phyloP scores from a whole-genome alignment of 306 rosid species.

The Prunus fruticosa region DNA sequence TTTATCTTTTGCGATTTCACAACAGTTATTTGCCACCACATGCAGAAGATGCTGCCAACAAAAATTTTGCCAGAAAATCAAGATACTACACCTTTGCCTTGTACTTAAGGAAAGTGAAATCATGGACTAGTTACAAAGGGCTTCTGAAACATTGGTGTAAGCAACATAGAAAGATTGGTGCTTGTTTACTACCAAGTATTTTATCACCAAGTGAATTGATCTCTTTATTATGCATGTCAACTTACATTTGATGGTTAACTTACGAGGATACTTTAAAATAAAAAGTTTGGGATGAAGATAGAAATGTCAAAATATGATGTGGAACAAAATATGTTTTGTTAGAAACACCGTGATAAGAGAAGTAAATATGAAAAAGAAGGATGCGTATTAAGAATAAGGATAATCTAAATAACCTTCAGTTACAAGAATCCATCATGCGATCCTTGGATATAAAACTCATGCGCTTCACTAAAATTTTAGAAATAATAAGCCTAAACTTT shows the following conservation, averaged over 20 bases:
- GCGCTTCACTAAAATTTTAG: not conserved
- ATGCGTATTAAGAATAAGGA: not conserved
- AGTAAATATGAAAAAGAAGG: not conserved
- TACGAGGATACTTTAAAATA: not conserved
- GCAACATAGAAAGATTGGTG: not conserved
- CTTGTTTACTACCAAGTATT: not conserved
- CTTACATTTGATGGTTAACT: not conserved
- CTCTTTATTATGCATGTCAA: not conserved
- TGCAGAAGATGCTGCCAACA: conserved; percentile 45
- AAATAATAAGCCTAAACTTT: not conserved
- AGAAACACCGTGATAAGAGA: not conserved
- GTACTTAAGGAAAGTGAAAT: not conserved
- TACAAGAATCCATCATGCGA: not conserved
- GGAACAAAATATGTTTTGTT: not conserved
- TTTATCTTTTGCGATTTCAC: conserved; percentile 48
- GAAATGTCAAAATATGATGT: not conserved
- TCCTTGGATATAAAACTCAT: not conserved
- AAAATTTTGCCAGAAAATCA: conserved; percentile 25
- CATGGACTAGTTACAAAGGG: not conserved
- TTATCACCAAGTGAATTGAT: not conserved
- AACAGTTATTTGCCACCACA: conserved; percentile 35
- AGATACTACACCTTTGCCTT: not conserved
- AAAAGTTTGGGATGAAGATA: not conserved
- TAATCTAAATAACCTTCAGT: not conserved
- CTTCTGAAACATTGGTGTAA: not conserved